Evolutionary conservation across 139 green algal genomes (phyloP).

Genomic region (Chlamydomonas sp.): DNA sequence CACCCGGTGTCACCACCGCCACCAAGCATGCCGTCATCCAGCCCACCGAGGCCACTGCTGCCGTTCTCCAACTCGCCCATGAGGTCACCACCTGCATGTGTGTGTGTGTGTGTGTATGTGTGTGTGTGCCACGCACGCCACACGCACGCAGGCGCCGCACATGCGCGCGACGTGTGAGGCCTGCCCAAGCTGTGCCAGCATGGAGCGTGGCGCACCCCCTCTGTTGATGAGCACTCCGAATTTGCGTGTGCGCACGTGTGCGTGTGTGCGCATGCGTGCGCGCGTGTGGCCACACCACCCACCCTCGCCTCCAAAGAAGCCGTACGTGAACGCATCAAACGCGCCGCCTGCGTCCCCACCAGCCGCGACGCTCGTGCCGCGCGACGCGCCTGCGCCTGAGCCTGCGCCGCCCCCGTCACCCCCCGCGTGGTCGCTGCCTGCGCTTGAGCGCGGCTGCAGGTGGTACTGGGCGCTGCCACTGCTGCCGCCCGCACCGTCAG

Average conservation of each 20-base stretch:
- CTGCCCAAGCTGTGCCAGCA: too few relatives aligned
- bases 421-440: neutral
- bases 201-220: too few relatives aligned
- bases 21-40: neutral
- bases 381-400: neutral
- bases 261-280: neutral
- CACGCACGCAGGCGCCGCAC: too few relatives aligned
- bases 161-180: too few relatives aligned
- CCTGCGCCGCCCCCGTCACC: neutral
- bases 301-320: conserved; percentile 33
- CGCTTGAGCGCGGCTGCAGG: too few relatives aligned
- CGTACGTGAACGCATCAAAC: conserved; percentile 38
- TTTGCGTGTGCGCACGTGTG: too few relatives aligned
- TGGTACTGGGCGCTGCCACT: neutral
- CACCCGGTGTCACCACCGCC: neutral
- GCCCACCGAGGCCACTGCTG: neutral
- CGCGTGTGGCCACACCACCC: conserved; percentile 17
- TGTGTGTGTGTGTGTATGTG: too few relatives aligned
- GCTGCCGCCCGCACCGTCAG: neutral
- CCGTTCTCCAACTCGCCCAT: conserved; percentile 24
- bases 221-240: too few relatives aligned
- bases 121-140: too few relatives aligned
- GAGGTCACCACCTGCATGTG: conserved; percentile 19
- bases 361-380: neutral
- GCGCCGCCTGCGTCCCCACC: conserved; percentile 1